Evolutionary conservation across 768 basidiomycete species (phyloP), one percentile per base, ranked within the genome.

Genomic region (Mycena maculata): DNA sequence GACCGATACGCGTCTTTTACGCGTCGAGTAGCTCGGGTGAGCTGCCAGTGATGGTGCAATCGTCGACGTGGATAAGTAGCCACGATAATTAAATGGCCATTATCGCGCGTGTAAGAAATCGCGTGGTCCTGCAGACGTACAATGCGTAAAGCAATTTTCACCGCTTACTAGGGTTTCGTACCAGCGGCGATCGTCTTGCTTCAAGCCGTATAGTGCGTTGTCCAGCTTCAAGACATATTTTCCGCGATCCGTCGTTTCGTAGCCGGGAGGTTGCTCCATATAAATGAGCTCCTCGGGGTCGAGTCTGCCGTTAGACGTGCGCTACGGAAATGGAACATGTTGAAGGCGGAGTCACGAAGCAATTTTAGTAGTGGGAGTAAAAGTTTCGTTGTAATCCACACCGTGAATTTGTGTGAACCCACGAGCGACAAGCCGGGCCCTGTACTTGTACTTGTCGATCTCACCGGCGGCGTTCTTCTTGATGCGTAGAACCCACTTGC

Each of bases 361-460:
- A 16, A 76, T 57, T 42, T 73, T 75, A 1, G 74, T 73, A 5
- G 77, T 71, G 9, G 82, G 78, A 0, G 81, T 69, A 50, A 73
- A 80, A 0, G 79, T 82, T 9, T 82, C 77, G 33, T 72, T 69
- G 70, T 76, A 86, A 61, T 86, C 82, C 4, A 80, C 63, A 0
- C 84, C 81, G 5, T 74, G 77, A 8, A 77, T 70, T 71, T 86
- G 85, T 0, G 75, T 60, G 74, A 80, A 82, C 38, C 54, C 54
- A 12, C 54, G 54, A 55, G 54, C 54, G 20, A 55, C 54, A 15
- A 55, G 39, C 3, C 54, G 54, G 2, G 54, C 54, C 23, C 42
- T 55, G 54, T 48, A 48, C 47, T 48, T 48, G n/a, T n/a, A n/a
- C n/a, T n/a, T n/a, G n/a, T n/a, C n/a, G n/a, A n/a, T n/a, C n/a